Evolutionary conservation across 2,329 filamentous ascomycete genomes (phyloP), one percentile per base, ranked within the genome.

Genomic region (Ophiostoma populinum): DNA sequence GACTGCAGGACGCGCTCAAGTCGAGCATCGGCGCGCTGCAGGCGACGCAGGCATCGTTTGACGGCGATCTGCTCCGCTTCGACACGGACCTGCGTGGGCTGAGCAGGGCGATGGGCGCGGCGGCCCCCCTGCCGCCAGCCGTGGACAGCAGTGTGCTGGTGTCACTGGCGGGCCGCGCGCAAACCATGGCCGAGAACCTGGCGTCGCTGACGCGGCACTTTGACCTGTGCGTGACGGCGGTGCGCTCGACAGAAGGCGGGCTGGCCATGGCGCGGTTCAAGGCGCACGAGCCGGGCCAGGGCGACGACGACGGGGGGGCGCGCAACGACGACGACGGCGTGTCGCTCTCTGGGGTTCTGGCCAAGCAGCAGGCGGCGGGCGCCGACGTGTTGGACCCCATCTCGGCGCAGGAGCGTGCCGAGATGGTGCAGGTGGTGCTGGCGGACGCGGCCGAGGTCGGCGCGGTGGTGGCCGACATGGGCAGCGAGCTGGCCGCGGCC

Each of bases 221-320:
- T 51, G 87, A 95, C 53, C 71, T 92, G 43, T 94, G 87, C 53
- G 81, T 92, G 11, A 87, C 78, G 1, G 87, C 87, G 1, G 77
- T 94, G 28, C 80, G 85, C 40, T 83, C 87, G 34, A 94, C 86
- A 3, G 85, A 93, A 57, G 80, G 79, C 20, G 80, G 76, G 5
- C 73, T 74, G 10, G 77, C 73, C 5, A 61, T 75, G 30, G 78
- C 76, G 6, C 70, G 75, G 9, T 67, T 70, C 34, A 77, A 72
- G 43, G 77, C 73, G 67, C 20, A 68, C 52, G 48, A 64, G 51
- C 47, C 68, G 49, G 65, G 55, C 9, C 15, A 17, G 13, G 32
- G 17, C 11, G 24, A 21, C 4, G 33, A n/a, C n/a, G n/a, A n/a
- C n/a, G n/a, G n/a, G n/a, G n/a, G n/a, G n/a, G n/a, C n/a, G n/a